phyloP scores from a whole-genome alignment of 805 yeast species.

The Grigorovia yakushimaensis region DNA sequence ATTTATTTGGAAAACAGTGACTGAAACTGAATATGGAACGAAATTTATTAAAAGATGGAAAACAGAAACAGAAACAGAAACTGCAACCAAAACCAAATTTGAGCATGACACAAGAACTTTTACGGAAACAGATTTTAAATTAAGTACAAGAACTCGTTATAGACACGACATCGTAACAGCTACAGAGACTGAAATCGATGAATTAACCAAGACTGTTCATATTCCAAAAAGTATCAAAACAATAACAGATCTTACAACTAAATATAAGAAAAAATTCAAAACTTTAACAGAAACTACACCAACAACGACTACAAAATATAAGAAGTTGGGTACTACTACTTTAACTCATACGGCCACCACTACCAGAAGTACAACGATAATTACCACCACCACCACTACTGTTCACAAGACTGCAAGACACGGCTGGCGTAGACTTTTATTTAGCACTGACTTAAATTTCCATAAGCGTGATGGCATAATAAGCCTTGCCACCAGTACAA shows the following conservation, averaged over 20 bases:
- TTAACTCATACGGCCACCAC: constrained; percentile 6
- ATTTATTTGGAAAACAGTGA: constrained; percentile 2
- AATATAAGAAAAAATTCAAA: constrained; percentile 8
- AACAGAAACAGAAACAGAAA: constrained; percentile 4
- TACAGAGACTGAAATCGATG: constrained; percentile 19
- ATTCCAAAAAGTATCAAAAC: constrained; percentile 9
- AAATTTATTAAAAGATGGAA: constrained; percentile 9
- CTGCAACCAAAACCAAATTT: constrained; percentile 16
- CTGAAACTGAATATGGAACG: constrained; percentile 7
- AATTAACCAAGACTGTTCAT: constrained; percentile 2
- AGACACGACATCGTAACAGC: constrained; percentile 12
- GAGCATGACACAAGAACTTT: constrained; percentile 23
- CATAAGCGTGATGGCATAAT: background rate
- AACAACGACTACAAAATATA: constrained; percentile 16
- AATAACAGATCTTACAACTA: constrained; percentile 5
- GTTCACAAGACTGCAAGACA: constrained; percentile 1
- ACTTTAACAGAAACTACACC: constrained; percentile 16
- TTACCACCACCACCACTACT: constrained; percentile 8
- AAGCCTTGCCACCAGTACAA: background rate
- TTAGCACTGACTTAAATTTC: background rate
- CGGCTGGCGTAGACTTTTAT: background rate
- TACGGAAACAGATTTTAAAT: constrained; percentile 16
- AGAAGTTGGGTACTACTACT: constrained; percentile 7
- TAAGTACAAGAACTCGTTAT: constrained; percentile 13
- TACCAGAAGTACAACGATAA: constrained; percentile 1